Evolutionary conservation across 768 basidiomycete genomes (phyloP).

Genomic region (Russula compacta): DNA sequence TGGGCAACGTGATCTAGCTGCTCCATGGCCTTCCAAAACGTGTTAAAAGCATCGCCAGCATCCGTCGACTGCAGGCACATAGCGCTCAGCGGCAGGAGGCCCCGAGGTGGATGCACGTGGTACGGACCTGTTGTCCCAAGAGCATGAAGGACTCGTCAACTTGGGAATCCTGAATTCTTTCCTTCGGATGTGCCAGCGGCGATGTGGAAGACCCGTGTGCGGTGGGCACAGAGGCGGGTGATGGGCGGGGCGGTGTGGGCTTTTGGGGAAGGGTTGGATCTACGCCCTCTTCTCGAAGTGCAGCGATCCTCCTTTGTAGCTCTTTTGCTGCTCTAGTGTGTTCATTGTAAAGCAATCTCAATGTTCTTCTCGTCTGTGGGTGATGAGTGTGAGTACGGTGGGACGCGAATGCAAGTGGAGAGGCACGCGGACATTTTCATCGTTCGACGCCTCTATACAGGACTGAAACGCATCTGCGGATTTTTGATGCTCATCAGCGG

Average conservation of each 20-base stretch:
- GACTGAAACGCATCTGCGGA: slow-evolving; percentile 69
- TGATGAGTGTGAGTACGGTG: neutral
- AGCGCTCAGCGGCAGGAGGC: slow-evolving; percentile 1
- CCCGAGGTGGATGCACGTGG: neutral
- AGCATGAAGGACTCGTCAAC: slow-evolving; percentile 89
- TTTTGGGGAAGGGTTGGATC: slow-evolving; percentile 70
- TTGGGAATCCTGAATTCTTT: slow-evolving; percentile 36
- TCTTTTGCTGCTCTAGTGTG: slow-evolving; percentile 65
- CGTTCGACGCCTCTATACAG: slow-evolving; percentile 63
- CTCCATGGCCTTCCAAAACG: slow-evolving; percentile 84
- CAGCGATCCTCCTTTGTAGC: slow-evolving; percentile 59
- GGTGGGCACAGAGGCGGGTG: slow-evolving; percentile 19
- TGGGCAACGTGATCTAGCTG: slow-evolving; percentile 83
- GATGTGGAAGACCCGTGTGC: slow-evolving; percentile 31
- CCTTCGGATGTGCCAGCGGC: slow-evolving; percentile 40
- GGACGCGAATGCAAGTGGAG: slow-evolving; percentile 3
- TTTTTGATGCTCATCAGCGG: slow-evolving; percentile 64
- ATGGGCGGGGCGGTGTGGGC: slow-evolving; percentile 26
- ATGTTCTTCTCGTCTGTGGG: slow-evolving; percentile 62
- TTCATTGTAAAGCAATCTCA: slow-evolving; percentile 67
- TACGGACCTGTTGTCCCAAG: slow-evolving; percentile 63
- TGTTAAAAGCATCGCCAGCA: slow-evolving; percentile 78
- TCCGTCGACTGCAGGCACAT: slow-evolving; percentile 32
- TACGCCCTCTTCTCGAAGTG: slow-evolving; percentile 65
- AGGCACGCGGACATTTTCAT: slow-evolving; percentile 48